Evolutionary conservation across 2,329 filamentous ascomycete genomes (phyloP).

Genomic region (Elsinoe ampelina): DNA sequence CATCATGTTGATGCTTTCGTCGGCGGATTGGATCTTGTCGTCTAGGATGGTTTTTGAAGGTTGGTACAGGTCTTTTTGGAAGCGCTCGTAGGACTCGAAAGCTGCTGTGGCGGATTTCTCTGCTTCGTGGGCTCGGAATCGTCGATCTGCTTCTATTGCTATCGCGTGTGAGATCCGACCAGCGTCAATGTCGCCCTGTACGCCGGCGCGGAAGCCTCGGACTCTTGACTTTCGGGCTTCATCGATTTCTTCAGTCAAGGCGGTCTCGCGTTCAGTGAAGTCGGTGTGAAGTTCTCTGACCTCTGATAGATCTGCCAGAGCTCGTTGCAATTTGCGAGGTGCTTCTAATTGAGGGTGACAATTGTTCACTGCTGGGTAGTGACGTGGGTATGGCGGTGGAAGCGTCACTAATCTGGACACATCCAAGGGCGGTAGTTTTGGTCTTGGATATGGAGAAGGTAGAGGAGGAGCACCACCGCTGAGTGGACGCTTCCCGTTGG

Average conservation of each 20-base stretch:
- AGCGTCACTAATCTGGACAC: slow-evolving; percentile 87
- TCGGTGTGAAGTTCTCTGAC: slow-evolving; percentile 43
- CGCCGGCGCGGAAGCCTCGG: slow-evolving; percentile 59
- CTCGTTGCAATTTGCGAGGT: slow-evolving; percentile 64
- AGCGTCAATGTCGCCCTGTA: slow-evolving; percentile 68
- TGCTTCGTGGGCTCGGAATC: slow-evolving; percentile 14
- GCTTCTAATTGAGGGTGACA: slow-evolving; percentile 80
- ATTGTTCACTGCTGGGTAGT: slow-evolving; percentile 93
- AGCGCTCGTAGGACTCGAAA: slow-evolving; percentile 49
- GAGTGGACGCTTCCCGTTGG: neutral
- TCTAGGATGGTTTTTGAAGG: slow-evolving; percentile 74
- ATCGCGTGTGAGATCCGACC: slow-evolving; percentile 76
- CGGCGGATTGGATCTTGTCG: slow-evolving; percentile 62
- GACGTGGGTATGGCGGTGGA: slow-evolving; percentile 85
- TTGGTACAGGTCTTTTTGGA: slow-evolving; percentile 73
- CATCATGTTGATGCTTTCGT: slow-evolving; percentile 67
- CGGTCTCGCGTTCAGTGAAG: neutral
- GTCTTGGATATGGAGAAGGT: neutral
- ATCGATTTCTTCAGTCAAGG: slow-evolving; percentile 30
- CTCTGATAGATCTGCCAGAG: slow-evolving; percentile 55
- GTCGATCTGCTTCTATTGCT: slow-evolving; percentile 61
- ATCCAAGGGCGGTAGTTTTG: slow-evolving; percentile 46
- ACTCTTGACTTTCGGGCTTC: slow-evolving; percentile 34
- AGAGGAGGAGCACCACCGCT: slow-evolving; percentile 2
- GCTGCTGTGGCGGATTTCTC: slow-evolving; percentile 37